Evolutionary conservation across 2,329 filamentous ascomycete species (phyloP), one percentile per base, ranked within the genome.

Genomic region (Teratosphaeria viscida): DNA sequence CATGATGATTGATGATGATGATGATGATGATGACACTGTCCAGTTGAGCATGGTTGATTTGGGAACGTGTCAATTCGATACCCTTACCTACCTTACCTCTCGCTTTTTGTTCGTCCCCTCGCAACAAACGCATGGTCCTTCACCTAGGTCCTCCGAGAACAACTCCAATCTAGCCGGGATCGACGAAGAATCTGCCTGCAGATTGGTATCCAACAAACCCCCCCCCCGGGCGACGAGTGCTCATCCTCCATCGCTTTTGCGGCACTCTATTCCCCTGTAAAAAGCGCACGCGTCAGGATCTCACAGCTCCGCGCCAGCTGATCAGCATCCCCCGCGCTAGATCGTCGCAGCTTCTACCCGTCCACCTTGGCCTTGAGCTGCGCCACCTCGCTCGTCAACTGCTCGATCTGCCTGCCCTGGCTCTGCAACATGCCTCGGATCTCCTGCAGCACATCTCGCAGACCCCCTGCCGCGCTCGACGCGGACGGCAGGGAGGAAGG

Each of bases 381-480:
- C 70, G 94, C 90, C 14, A 95, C 86, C 73, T 95, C 89, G 34
- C 88, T 82, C 56, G 83, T 88, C 75, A 96, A 88, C n/a, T 83
- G 79, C 62, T 79, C 84, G 70, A 96, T 89, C 64, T 90, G 84
- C 77, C 83, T 84, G 59, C 83, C 89, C 76, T 96, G 91, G 64
- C 83, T 81, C 72, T 89, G 84, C 37, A 96, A 79, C 66, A 94
- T 77, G 59, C 82, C 78, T 75, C 89, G 92, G 76, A 95, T 94
- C 68, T 92, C 83, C 43, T 83, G 79, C 52, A 96, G 81, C 5
- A 86, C 85, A 34, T 83, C 78, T 67, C 87, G 84, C 12, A 90
- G 78, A 7, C 77, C 76, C 49, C 80, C 80, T 2, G 80, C 76
- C 1, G 78, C 77, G 27, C 57, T 14, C 27, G 55, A 34, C 12